Percentiles rank a stretch among this genome's conserved stretches.
Conservation (phyloP, 2,329 filamentous ascomycete genomes). For the Fusarium drepaniforme region DNA sequence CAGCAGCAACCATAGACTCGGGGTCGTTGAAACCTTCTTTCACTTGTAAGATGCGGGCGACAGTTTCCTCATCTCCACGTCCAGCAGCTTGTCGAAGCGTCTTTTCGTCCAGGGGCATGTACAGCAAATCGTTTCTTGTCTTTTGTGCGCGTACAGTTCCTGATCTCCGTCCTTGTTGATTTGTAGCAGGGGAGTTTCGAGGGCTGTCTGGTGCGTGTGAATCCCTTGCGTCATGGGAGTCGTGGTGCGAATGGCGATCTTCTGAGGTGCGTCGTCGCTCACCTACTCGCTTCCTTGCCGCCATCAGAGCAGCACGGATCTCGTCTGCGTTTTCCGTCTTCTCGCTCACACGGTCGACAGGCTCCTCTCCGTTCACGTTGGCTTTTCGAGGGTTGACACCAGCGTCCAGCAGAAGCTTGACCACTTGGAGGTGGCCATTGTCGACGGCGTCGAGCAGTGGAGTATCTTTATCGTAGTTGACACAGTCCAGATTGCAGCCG, state of each 20-base stretch:
- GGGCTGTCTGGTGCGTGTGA: conserved; percentile 70
- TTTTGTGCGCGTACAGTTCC: conserved; percentile 72
- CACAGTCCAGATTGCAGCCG: conserved; percentile 85
- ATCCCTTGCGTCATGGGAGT: conserved; percentile 61
- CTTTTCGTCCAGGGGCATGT: conserved; percentile 73
- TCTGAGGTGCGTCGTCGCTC: conserved; percentile 69
- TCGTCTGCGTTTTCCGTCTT: conserved; percentile 83
- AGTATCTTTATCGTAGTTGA: conserved; percentile 88
- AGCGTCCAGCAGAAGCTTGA: conserved; percentile 84
- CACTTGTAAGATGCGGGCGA: conserved; percentile 71
- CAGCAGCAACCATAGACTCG: conserved; percentile 89
- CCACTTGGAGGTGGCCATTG: conserved; percentile 91
- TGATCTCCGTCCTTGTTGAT: conserved; percentile 59
- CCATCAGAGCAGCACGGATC: conserved; percentile 77
- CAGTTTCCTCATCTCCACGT: conserved; percentile 71
- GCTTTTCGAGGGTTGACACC: conserved; percentile 93
- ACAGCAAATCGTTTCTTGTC: conserved; percentile 73
- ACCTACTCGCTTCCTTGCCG: conserved; percentile 67
- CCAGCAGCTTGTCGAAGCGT: conserved; percentile 71
- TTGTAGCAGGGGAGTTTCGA: conserved; percentile 65
- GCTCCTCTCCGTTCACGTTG: conserved; percentile 93
- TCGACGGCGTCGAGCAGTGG: conserved; percentile 96
- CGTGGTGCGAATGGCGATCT: conserved; percentile 64
- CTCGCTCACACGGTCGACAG: conserved; percentile 83
- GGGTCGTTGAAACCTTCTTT: conserved; percentile 77